Conservation (phyloP, 1,284 basidiomycete genomes). For the Trichosporon sp. region DNA sequence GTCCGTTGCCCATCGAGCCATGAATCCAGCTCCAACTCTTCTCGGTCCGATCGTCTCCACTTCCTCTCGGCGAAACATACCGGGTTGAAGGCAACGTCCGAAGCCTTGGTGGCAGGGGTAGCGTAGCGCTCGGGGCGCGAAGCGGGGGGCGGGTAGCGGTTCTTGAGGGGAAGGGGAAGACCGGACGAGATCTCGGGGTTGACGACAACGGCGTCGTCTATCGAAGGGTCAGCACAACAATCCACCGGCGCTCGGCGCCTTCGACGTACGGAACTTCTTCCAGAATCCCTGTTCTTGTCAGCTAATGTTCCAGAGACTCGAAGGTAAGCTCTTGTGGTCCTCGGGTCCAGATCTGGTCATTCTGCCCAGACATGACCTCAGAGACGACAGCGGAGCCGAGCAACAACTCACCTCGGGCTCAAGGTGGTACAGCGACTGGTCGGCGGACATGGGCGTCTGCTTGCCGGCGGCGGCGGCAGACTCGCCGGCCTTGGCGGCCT, state of each 20-base stretch:
- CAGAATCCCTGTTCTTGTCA: slow-evolving; percentile 59
- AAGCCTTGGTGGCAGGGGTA: slow-evolving; percentile 80
- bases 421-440: slow-evolving; percentile 80
- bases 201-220: slow-evolving; percentile 40
- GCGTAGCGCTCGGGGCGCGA: slow-evolving; percentile 79
- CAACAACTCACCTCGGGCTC: slow-evolving; percentile 58
- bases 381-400: not conserved
- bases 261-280: slow-evolving; percentile 80
- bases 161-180: slow-evolving; percentile 66
- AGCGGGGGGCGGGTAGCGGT: slow-evolving; percentile 79
- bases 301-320: not conserved
- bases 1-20: not conserved
- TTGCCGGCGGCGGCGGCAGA: slow-evolving; percentile 33
- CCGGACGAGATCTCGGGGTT: slow-evolving; percentile 89
- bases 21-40: not conserved
- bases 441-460: slow-evolving; percentile 54
- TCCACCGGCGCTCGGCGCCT: not conserved
- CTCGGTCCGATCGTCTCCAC: not conserved
- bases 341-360: not conserved
- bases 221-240: slow-evolving; percentile 51
- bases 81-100: slow-evolving; percentile 44
- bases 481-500: slow-evolving; percentile 25
- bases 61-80: slow-evolving; percentile 5
- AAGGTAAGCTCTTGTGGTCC: no score
- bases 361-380: not conserved